phyloP scores from a whole-genome alignment of 2,329 filamentous ascomycete genomes.

The Fusarium nurragi region DNA sequence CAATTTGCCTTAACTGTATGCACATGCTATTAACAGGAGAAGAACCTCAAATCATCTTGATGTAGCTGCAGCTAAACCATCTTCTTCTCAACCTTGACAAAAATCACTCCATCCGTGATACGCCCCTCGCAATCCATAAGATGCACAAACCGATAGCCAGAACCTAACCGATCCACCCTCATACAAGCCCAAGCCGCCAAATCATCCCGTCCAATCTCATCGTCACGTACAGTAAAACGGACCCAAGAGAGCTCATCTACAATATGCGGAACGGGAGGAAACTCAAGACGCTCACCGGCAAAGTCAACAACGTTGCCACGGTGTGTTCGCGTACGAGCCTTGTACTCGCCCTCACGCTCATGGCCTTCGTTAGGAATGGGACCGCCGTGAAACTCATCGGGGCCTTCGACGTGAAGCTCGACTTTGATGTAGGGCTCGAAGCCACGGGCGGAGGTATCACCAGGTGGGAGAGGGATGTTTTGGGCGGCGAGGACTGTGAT shows the following conservation, averaged over 20 bases:
- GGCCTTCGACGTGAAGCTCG: conserved; percentile 83
- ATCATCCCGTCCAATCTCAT: conserved; percentile 80
- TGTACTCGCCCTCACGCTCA: conserved; percentile 58
- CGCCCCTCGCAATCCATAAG: conserved; percentile 75
- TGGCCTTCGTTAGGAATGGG: conserved; percentile 52
- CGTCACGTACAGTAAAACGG: conserved; percentile 87
- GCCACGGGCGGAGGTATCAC: conserved; percentile 59
- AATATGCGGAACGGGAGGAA: conserved; percentile 64
- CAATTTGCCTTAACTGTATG: neutral
- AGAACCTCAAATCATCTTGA: neutral
- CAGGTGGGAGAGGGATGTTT: conserved; percentile 71
- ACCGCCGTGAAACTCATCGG: conserved; percentile 54
- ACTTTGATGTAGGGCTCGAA: conserved; percentile 86
- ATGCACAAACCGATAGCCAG: conserved; percentile 81
- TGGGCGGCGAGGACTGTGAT: conserved; percentile 83
- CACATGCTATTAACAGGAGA: neutral
- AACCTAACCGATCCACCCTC: conserved; percentile 79
- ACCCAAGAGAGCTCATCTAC: conserved; percentile 78
- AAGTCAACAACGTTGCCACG: conserved; percentile 72
- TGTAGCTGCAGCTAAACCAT: conserved; percentile 37
- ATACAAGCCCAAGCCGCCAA: conserved; percentile 90
- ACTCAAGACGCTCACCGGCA: conserved; percentile 64
- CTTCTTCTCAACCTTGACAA: conserved; percentile 78
- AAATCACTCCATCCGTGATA: conserved; percentile 71
- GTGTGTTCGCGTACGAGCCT: conserved; percentile 67